phyloP scores from a whole-genome alignment of 805 yeast genomes.

The Candida sphagnicola region DNA sequence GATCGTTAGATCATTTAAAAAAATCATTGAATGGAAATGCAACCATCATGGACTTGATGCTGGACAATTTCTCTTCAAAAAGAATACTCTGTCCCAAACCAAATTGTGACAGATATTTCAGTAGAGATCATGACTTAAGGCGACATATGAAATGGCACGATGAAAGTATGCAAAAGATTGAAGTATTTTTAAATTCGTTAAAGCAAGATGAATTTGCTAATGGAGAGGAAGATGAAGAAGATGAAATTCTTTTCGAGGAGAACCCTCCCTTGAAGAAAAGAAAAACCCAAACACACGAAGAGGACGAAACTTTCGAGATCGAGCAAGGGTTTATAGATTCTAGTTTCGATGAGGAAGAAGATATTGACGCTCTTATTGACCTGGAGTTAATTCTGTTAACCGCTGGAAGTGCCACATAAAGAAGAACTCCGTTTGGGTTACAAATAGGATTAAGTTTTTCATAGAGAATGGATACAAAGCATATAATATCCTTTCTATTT shows the following conservation, averaged over 20 bases:
- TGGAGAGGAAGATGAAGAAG: conserved; percentile 2
- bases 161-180: conserved; percentile 26
- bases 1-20: conserved; percentile 15
- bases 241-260: neutral
- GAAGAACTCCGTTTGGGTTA: too few relatives aligned
- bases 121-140: conserved; percentile 42
- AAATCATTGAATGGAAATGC: conserved; percentile 14
- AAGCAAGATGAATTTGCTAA: conserved; percentile 11
- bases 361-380: conserved; percentile 21
- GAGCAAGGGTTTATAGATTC: too few relatives aligned
- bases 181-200: conserved; percentile 23
- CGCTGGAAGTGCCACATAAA: conserved; percentile 18
- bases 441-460: too few relatives aligned
- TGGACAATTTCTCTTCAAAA: conserved; percentile 31
- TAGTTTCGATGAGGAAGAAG: conserved; percentile 17
- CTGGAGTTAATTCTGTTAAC: conserved; percentile 17
- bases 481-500: neutral
- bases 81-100: conserved; percentile 43
- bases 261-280: conserved; percentile 7
- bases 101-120: conserved; percentile 53
- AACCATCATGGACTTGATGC: conserved; percentile 33
- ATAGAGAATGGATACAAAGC: too few relatives aligned
- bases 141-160: conserved; percentile 56
- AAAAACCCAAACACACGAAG: neutral
- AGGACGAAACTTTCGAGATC: neutral